A percentile compares a stretch with the other conserved stretches of the same genome.
phyloP scores from a whole-genome alignment of 805 yeast species.

The Yarrowia sp. region DNA sequence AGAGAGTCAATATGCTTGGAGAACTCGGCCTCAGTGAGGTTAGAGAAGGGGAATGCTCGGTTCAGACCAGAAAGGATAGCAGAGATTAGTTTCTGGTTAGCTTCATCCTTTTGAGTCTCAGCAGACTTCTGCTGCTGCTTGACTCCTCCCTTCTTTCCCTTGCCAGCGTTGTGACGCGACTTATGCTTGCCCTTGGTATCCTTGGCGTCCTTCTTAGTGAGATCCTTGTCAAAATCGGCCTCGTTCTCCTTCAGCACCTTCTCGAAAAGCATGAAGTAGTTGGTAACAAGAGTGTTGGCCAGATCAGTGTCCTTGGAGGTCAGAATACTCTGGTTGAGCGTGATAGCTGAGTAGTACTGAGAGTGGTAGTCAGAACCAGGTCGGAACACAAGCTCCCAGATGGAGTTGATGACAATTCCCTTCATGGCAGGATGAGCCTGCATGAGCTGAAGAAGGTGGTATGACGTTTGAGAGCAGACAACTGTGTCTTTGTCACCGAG shows the following conservation, averaged over 20 bases:
- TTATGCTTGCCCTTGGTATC: constrained; percentile 53
- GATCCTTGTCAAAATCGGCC: constrained; percentile 53
- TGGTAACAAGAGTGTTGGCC: constrained; percentile 81
- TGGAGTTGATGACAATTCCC: constrained; percentile 74
- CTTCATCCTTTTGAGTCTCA: constrained; percentile 62
- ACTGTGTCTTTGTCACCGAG: constrained; percentile 92
- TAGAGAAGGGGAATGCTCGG: constrained; percentile 93
- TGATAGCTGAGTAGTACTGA: constrained; percentile 83
- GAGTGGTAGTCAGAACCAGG: constrained; percentile 80
- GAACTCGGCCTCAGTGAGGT: constrained; percentile 68
- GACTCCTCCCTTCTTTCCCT: constrained; percentile 78
- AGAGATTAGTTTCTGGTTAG: constrained; percentile 81
- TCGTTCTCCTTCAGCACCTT: constrained; percentile 74
- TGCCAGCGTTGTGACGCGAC: constrained; percentile 76
- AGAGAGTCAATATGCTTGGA: constrained; percentile 81
- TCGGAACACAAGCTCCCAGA: constrained; percentile 80
- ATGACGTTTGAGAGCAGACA: constrained; percentile 88
- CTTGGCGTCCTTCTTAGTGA: constrained; percentile 39
- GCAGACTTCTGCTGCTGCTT: constrained; percentile 46
- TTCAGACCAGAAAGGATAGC: constrained; percentile 94
- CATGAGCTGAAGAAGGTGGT: constrained; percentile 75
- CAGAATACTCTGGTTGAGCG: constrained; percentile 91
- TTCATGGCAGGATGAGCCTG: constrained; percentile 98
- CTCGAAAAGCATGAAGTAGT: constrained; percentile 87
- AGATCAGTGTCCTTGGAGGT: constrained; percentile 77